Conservation (phyloP, 768 basidiomycete species). For the Lactifluus hygrophoroides region DNA sequence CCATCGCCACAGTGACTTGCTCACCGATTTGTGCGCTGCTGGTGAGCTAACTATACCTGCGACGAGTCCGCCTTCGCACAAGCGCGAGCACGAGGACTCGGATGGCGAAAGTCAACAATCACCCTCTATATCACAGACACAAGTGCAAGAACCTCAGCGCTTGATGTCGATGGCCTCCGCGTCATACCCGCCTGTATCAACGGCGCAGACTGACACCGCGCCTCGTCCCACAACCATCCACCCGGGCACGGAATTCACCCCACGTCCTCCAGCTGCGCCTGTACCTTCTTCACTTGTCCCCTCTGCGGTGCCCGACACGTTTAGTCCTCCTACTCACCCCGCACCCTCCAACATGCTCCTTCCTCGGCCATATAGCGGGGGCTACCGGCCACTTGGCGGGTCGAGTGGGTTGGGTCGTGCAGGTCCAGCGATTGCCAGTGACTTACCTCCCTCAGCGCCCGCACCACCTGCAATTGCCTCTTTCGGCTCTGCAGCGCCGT, state of each 20-base stretch:
- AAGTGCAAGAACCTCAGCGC: background rate
- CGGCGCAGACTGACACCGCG: background rate
- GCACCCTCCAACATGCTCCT: background rate
- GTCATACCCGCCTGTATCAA: background rate
- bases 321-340: background rate
- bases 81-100: conserved; percentile 12
- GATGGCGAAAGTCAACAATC: background rate
- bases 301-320: background rate
- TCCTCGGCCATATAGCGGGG: background rate
- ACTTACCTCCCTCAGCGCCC: background rate
- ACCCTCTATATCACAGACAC: background rate
- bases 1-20: conserved; percentile 8
- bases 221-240: background rate
- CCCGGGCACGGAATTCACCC: background rate
- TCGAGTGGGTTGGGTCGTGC: background rate
- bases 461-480: background rate
- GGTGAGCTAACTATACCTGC: conserved; percentile 13
- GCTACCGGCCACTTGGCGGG: conserved; percentile 6
- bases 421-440: background rate
- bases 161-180: background rate
- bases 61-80: conserved; percentile 13
- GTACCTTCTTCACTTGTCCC: background rate
- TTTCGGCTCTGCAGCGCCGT: background rate
- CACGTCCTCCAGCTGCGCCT: background rate
- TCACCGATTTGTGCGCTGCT: conserved; percentile 5